A percentile compares a stretch with the other conserved stretches of the same genome.
These are phyloP conservation scores for Rhododendron molle DNA, from an alignment of 148 eudicot genomes.

Conservation along the genomic window DNA sequence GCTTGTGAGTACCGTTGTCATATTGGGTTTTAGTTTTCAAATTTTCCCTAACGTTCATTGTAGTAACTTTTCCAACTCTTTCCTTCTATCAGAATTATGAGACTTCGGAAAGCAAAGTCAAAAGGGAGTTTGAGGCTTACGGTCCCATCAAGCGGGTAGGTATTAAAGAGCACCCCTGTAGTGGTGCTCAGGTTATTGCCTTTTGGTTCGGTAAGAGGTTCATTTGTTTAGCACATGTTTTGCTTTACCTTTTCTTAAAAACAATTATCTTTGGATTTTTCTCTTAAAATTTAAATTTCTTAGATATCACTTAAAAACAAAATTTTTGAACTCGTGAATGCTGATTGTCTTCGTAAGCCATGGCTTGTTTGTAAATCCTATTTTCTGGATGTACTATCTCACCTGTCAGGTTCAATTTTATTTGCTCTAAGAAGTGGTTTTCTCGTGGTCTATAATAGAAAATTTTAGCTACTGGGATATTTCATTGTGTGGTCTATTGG, in stretches of 20 bases:
- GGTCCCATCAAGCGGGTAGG: constrained; percentile 99
- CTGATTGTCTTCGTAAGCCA: background rate
- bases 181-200: constrained; percentile 56
- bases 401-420: background rate
- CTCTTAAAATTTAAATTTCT: too few species aligned
- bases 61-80: background rate
- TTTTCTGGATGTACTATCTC: background rate
- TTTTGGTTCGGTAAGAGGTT: constrained; percentile 72
- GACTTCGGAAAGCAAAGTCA: constrained; percentile 92
- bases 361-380: background rate
- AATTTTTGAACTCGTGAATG: background rate
- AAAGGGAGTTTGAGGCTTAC: constrained; percentile 99
- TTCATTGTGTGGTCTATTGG: background rate
- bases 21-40: background rate
- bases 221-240: background rate
- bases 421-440: background rate
- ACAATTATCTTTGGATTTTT: background rate
- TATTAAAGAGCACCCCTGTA: constrained; percentile 42
- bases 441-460: background rate
- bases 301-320: background rate
- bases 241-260: background rate
- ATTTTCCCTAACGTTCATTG: background rate
- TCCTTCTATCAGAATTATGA: constrained; percentile 67
- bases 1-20: constrained; percentile 54
- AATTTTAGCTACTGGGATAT: background rate